phyloP scores from a whole-genome alignment of 148 eudicot genomes.

The Rhododendron molle region DNA sequence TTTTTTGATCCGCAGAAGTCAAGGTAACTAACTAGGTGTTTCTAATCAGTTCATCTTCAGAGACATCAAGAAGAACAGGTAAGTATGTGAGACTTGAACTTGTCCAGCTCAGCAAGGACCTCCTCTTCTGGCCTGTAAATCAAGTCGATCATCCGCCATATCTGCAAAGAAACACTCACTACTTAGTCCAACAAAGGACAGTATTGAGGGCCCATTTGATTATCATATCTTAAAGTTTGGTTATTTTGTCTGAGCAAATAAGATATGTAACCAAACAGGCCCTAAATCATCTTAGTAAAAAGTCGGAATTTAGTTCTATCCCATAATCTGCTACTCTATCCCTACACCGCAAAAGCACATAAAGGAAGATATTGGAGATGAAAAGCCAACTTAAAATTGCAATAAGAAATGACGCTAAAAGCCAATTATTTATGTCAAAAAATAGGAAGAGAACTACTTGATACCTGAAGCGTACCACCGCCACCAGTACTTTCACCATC shows the following conservation, averaged over 20 bases:
- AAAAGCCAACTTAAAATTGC: neutral
- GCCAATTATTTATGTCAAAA: neutral
- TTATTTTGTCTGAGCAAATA: too few relatives aligned
- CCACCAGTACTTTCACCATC: slow-evolving; percentile 86
- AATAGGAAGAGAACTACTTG: neutral
- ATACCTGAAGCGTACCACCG: slow-evolving; percentile 96
- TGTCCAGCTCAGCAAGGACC: slow-evolving; percentile 73
- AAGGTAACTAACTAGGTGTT: neutral
- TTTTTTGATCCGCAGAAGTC: too few relatives aligned
- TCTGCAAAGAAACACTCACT: slow-evolving; percentile 45
- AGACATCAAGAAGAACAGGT: slow-evolving; percentile 35
- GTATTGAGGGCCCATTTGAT: neutral
- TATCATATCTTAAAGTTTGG: too few relatives aligned
- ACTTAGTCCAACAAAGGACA: neutral
- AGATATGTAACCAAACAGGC: neutral
- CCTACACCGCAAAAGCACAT: neutral
- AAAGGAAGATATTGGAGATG: neutral
- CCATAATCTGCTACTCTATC: neutral
- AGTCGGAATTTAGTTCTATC: neutral
- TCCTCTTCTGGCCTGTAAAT: slow-evolving; percentile 86
- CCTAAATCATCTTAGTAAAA: neutral
- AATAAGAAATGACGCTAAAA: neutral
- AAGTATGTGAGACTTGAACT: slow-evolving; percentile 61
- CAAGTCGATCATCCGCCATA: slow-evolving; percentile 90
- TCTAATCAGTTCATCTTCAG: neutral